These are phyloP conservation scores for Ustilago esculenta DNA, from an alignment of 1,284 basidiomycete species.

Conservation along the genomic window DNA sequence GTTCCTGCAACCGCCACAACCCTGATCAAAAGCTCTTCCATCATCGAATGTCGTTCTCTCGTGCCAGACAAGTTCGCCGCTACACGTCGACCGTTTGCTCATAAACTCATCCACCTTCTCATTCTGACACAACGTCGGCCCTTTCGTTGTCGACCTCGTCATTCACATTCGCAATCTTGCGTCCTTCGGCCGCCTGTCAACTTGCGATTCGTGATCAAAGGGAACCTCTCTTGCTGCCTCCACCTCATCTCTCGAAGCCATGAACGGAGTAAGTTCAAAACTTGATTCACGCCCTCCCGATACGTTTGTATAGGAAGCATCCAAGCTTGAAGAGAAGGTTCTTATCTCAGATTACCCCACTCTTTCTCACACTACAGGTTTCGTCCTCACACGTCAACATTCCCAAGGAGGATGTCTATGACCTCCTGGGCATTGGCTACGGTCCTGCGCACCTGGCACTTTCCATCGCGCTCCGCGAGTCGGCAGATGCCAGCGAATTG, in stretches of 20 bases:
- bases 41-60: slow-evolving; percentile 1
- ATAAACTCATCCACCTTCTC: neutral
- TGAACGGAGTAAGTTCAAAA: slow-evolving; percentile 29
- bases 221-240: slow-evolving; percentile 20
- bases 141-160: neutral
- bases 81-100: neutral
- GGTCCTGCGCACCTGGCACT: slow-evolving; percentile 65
- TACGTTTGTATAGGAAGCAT: neutral
- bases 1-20: too few relatives aligned
- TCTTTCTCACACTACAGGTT: slow-evolving; percentile 6
- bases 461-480: slow-evolving; percentile 62
- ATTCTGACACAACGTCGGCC: too few relatives aligned
- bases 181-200: neutral
- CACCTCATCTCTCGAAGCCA: slow-evolving; percentile 32
- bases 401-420: slow-evolving; percentile 48
- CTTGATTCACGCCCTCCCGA: neutral
- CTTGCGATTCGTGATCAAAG: slow-evolving; percentile 1
- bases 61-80: neutral
- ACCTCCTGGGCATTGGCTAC: slow-evolving; percentile 63
- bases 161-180: neutral
- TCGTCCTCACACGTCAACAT: slow-evolving; percentile 24
- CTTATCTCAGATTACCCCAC: too few relatives aligned
- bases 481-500: slow-evolving; percentile 42
- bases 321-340: too few relatives aligned
- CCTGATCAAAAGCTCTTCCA: neutral